A percentile compares a stretch with the other conserved stretches of the same genome.
Conservation (phyloP, 495 filamentous ascomycete species). For the Penicillium waksmanii region DNA sequence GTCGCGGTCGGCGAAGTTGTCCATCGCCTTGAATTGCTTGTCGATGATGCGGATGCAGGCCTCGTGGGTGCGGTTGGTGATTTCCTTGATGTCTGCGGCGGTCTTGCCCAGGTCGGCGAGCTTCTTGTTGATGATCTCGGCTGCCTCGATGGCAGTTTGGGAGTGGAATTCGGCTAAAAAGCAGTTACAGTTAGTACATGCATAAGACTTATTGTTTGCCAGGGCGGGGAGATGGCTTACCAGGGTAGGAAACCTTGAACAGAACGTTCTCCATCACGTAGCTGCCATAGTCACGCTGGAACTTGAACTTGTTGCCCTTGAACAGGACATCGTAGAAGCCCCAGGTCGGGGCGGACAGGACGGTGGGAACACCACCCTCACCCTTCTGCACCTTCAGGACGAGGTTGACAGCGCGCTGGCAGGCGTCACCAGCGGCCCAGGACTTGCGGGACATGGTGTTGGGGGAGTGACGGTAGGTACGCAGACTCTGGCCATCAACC, state of each 20-base stretch:
- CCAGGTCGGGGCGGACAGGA: constrained; percentile 91
- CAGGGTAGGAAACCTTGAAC: constrained; percentile 98
- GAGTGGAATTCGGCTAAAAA: constrained; percentile 92
- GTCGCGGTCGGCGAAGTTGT: constrained; percentile 99
- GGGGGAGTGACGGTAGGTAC: constrained; percentile 94
- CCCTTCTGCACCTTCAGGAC: constrained; percentile 91
- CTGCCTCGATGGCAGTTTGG: constrained; percentile 95
- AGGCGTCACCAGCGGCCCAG: constrained; percentile 97
- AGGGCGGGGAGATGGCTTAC: constrained; percentile 46
- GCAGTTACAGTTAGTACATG: no score
- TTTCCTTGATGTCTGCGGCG: constrained; percentile 88
- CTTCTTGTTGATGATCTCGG: constrained; percentile 81
- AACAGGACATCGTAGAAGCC: constrained; percentile 99
- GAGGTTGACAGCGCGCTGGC: constrained; percentile 93
- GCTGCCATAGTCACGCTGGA: constrained; percentile 93
- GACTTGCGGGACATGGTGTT: constrained; percentile 99
- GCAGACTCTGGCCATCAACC: constrained; percentile 94
- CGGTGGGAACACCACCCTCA: constrained; percentile 87
- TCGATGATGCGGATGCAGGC: constrained; percentile 98
- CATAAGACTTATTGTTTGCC: no score
- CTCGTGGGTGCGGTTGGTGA: constrained; percentile 96
- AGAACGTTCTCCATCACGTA: constrained; percentile 99
- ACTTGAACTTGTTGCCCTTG: constrained; percentile 91
- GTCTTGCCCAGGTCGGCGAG: constrained; percentile 85
- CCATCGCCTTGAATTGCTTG: constrained; percentile 99